These are phyloP conservation scores for Centaurea solstitialis DNA, from an alignment of 129 eudicot genomes.

Conservation along the genomic window DNA sequence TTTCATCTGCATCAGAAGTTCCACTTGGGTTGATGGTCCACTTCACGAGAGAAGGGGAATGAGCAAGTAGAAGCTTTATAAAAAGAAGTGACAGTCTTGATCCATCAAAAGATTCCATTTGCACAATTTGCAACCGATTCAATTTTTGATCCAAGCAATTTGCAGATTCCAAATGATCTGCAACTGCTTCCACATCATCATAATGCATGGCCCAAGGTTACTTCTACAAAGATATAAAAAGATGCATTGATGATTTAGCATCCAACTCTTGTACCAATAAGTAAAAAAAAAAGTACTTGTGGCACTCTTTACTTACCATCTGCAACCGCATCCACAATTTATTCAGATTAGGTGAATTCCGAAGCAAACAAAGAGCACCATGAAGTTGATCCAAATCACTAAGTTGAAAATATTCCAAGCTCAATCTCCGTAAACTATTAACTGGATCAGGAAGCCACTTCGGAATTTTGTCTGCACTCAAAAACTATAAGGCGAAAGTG, in stretches of 20 bases:
- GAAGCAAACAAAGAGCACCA: no score
- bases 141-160: slow-evolving; percentile 8
- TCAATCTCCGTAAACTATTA: neutral
- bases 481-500: neutral
- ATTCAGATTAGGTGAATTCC: neutral
- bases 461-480: neutral
- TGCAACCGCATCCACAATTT: neutral
- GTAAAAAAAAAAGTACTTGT: neutral
- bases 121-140: neutral
- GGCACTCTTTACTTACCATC: neutral
- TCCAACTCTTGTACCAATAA: neutral
- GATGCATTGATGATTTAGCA: neutral
- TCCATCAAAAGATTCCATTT: neutral
- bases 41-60: slow-evolving; percentile 19
- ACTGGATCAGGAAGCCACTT: neutral
- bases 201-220: neutral
- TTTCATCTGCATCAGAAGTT: neutral
- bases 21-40: neutral
- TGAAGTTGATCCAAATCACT: no score
- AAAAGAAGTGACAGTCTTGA: neutral
- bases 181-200: neutral
- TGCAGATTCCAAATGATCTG: slow-evolving; percentile 5
- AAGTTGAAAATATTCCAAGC: neutral
- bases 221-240: slow-evolving; percentile 2
- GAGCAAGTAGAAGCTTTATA: slow-evolving; percentile 23